Conservation (phyloP, 2,329 filamentous ascomycete species). For the Monosporascus sp. region DNA sequence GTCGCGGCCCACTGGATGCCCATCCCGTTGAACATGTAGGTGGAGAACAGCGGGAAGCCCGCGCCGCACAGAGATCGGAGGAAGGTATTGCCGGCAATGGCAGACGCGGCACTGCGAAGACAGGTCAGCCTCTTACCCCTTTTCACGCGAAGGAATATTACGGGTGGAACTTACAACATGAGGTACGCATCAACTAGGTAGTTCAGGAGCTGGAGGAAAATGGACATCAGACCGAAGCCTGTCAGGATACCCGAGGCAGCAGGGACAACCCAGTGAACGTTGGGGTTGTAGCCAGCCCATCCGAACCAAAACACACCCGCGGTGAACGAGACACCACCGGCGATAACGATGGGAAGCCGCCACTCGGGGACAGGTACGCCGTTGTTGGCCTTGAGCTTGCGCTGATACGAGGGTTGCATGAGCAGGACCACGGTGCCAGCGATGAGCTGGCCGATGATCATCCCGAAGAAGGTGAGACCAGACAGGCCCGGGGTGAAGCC, state of each 20-base stretch:
- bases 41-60: conserved; percentile 73
- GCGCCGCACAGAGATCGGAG: conserved; percentile 73
- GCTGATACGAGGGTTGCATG: conserved; percentile 61
- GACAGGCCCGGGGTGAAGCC: conserved; percentile 63
- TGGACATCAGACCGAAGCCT: conserved; percentile 74
- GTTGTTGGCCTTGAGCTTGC: conserved; percentile 63
- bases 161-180: conserved; percentile 43
- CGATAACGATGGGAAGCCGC: conserved; percentile 59
- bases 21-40: conserved; percentile 61
- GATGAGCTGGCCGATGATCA: conserved; percentile 68
- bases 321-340: conserved; percentile 55
- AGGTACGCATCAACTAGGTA: conserved; percentile 74
- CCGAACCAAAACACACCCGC: conserved; percentile 72
- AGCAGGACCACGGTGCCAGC: conserved; percentile 60
- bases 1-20: conserved; percentile 59
- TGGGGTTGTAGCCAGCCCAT: conserved; percentile 57
- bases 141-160: background rate
- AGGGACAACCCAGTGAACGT: conserved; percentile 61
- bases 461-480: conserved; percentile 80
- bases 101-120: conserved; percentile 58
- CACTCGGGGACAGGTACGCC: conserved; percentile 61
- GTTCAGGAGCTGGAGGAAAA: conserved; percentile 77
- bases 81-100: conserved; percentile 77
- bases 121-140: conserved; percentile 6
- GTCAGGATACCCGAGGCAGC: conserved; percentile 56